These are phyloP conservation scores for Byssoonygena ceratinophila DNA, from an alignment of 2,329 filamentous ascomycete genomes.

Conservation along the genomic window DNA sequence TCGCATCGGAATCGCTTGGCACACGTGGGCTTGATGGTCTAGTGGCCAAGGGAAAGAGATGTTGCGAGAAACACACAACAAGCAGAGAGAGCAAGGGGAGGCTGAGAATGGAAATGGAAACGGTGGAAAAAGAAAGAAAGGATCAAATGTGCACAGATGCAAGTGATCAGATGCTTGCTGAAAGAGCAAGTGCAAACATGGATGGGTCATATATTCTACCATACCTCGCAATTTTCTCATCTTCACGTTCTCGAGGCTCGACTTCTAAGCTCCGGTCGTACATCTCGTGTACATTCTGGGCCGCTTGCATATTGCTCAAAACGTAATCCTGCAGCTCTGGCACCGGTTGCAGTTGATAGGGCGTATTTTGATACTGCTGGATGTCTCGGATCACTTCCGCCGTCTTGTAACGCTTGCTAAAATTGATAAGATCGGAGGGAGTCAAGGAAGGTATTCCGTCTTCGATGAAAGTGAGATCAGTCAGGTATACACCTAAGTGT, in stretches of 20 bases:
- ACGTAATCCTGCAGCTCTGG: conserved; percentile 94
- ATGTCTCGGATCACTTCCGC: conserved; percentile 97
- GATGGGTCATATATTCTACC: conserved; percentile 17
- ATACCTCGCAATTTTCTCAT: conserved; percentile 98
- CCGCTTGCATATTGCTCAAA: conserved; percentile 86
- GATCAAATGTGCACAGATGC: conserved; percentile 4
- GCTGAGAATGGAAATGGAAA: background rate
- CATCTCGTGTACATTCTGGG: conserved; percentile 97
- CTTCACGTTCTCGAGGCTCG: conserved; percentile 90
- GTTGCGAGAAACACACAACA: conserved; percentile 2
- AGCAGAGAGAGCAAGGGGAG: background rate
- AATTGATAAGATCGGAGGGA: conserved; percentile 94
- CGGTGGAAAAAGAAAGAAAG: conserved; percentile 9
- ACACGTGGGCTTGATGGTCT: conserved; percentile 18
- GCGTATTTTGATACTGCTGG: conserved; percentile 95
- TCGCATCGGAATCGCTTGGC: conserved; percentile 2
- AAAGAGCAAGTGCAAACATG: conserved; percentile 16
- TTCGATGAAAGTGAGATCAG: conserved; percentile 95
- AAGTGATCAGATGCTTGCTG: conserved; percentile 11
- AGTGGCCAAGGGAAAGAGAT: conserved; percentile 18
- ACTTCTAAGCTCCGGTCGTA: conserved; percentile 92
- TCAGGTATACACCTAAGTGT: conserved; percentile 73
- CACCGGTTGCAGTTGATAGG: conserved; percentile 84
- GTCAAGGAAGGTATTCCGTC: conserved; percentile 95
- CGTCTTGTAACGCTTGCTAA: conserved; percentile 94